phyloP scores from a whole-genome alignment of 2,329 filamentous ascomycete species.

The Harringtonia aguacate region DNA sequence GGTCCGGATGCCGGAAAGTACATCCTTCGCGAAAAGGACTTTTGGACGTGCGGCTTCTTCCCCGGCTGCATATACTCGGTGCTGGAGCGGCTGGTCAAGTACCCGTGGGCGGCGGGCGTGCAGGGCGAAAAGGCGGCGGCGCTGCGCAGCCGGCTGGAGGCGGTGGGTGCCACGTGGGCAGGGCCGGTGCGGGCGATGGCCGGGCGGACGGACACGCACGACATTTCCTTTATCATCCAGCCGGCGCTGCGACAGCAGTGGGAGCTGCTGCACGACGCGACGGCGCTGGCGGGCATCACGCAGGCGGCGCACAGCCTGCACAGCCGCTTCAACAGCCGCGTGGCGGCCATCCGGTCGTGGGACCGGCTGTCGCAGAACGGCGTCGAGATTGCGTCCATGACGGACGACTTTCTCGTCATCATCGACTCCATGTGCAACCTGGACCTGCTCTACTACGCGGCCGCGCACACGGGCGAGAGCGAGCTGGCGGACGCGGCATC shows the following conservation, averaged over 20 bases:
- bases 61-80: constrained; percentile 24
- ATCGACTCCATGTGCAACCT: constrained; percentile 30
- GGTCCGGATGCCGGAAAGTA: constrained; percentile 11
- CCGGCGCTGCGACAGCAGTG: constrained; percentile 36
- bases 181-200: constrained; percentile 24
- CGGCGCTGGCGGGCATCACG: constrained; percentile 28
- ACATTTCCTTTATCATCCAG: constrained; percentile 43
- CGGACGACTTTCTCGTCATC: constrained; percentile 28
- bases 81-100: constrained; percentile 21
- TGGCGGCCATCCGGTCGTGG: constrained; percentile 39
- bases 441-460: constrained; percentile 25
- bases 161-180: constrained; percentile 20
- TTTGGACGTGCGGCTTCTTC: constrained; percentile 30
- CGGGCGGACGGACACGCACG: constrained; percentile 37
- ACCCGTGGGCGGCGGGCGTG: constrained; percentile 14
- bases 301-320: constrained; percentile 31
- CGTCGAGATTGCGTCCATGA: constrained; percentile 19
- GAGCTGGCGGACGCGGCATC: constrained; percentile 19
- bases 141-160: constrained; percentile 15
- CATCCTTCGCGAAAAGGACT: constrained; percentile 12
- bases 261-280: constrained; percentile 18
- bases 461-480: constrained; percentile 18
- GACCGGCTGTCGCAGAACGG: constrained; percentile 24
- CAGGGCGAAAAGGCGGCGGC: constrained; percentile 5
- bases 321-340: constrained; percentile 28